A percentile compares a stretch with the other conserved stretches of the same genome.
Conservation (phyloP, 257 asterid genomes). For the Solanum medicagineum region DNA sequence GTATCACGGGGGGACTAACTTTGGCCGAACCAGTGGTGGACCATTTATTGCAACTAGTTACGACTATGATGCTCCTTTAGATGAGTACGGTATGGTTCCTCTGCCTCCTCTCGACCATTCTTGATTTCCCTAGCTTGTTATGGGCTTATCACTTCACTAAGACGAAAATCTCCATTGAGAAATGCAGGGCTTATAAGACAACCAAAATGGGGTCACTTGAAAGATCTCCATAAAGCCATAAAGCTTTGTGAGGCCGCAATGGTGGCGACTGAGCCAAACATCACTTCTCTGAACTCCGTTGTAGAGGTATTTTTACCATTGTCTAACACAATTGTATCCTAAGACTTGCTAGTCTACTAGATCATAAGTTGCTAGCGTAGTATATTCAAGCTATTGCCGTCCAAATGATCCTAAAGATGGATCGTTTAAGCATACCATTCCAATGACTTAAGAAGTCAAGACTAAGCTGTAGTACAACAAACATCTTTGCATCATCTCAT, state of each 20-base stretch:
- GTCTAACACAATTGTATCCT: not conserved
- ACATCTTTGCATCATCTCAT: not conserved
- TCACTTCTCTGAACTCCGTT: conserved; percentile 48
- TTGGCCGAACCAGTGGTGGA: conserved; percentile 75
- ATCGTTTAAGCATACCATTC: not conserved
- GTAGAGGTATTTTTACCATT: conserved; percentile 41
- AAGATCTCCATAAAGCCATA: conserved; percentile 69
- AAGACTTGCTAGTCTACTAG: not conserved
- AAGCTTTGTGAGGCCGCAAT: conserved; percentile 84
- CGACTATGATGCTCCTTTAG: conserved; percentile 94
- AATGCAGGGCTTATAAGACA: conserved; percentile 49
- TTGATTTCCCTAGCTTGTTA: not conserved
- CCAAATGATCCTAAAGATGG: not conserved
- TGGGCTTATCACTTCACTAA: not conserved
- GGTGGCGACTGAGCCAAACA: conserved; percentile 57
- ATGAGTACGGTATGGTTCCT: conserved; percentile 61
- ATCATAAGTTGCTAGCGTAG: not conserved
- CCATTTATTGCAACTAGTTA: conserved; percentile 81
- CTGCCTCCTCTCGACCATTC: not conserved
- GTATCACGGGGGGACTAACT: conserved; percentile 97
- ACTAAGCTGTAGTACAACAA: not conserved
- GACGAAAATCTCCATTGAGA: not conserved
- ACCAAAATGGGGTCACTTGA: conserved; percentile 87
- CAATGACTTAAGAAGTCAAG: not conserved
- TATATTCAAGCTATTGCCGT: not conserved